A percentile compares a stretch with the other conserved stretches of the same genome.
phyloP scores from a whole-genome alignment of 345 rosid species.

The Barbarea vulgaris region DNA sequence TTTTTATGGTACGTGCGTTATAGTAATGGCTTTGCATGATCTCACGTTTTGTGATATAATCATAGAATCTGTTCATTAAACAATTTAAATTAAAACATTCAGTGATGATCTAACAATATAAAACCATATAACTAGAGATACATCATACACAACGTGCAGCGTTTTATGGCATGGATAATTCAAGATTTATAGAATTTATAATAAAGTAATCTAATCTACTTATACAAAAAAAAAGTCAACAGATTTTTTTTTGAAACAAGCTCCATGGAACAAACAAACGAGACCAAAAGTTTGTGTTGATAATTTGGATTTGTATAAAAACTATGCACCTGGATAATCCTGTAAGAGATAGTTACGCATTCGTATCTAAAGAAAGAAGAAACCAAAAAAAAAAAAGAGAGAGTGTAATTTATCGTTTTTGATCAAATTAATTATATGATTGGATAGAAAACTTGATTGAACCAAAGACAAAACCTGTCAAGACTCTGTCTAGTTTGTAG shows the following conservation, averaged over 20 bases:
- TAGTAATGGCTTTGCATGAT: constrained; percentile 18
- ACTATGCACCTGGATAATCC: background rate
- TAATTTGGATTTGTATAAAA: background rate
- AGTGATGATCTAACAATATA: background rate
- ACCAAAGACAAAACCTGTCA: background rate
- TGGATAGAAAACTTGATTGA: too few relatives aligned
- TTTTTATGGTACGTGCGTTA: background rate
- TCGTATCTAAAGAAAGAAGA: too few relatives aligned
- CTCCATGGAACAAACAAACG: background rate
- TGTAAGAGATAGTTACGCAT: too few relatives aligned
- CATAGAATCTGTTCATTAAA: background rate
- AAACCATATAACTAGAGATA: background rate
- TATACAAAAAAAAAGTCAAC: background rate
- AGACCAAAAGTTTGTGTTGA: background rate
- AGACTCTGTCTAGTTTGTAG: too few relatives aligned
- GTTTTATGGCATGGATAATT: background rate
- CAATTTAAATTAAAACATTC: background rate
- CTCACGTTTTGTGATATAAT: constrained; percentile 1
- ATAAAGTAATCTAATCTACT: background rate
- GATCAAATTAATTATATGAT: too few relatives aligned
- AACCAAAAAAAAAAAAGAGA: too few relatives aligned
- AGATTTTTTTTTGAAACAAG: background rate
- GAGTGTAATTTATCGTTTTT: too few relatives aligned
- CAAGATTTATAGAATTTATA: background rate
- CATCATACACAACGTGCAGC: background rate